Percentiles rank a stretch among this genome's conserved stretches.
Conservation (phyloP, 345 rosid species). For the Salix koriyanagi region DNA sequence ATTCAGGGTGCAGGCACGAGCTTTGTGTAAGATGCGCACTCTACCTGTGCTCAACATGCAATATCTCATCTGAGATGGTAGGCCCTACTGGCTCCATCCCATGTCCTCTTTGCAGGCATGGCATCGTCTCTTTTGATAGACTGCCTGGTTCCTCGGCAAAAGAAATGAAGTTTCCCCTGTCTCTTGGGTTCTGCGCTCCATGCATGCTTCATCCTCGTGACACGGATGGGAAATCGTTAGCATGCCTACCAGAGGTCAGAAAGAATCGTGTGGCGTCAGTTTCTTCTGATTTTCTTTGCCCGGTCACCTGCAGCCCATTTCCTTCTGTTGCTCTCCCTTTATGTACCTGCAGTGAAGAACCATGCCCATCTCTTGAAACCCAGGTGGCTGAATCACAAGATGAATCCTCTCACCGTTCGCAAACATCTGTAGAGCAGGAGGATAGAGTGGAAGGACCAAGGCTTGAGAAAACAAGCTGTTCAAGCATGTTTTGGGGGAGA, state of each 20-base stretch:
- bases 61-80: slow-evolving; percentile 51
- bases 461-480: slow-evolving; percentile 77
- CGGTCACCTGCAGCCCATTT: slow-evolving; percentile 90
- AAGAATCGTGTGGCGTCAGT: slow-evolving; percentile 69
- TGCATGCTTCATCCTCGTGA: slow-evolving; percentile 84
- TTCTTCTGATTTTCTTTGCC: slow-evolving; percentile 80
- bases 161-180: slow-evolving; percentile 57
- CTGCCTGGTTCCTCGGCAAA: slow-evolving; percentile 60
- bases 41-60: slow-evolving; percentile 87
- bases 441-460: slow-evolving; percentile 73
- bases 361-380: slow-evolving; percentile 74
- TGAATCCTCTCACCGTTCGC: slow-evolving; percentile 45
- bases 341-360: slow-evolving; percentile 81
- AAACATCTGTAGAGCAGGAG: slow-evolving; percentile 50
- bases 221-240: slow-evolving; percentile 48
- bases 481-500: slow-evolving; percentile 97
- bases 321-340: slow-evolving; percentile 83
- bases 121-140: slow-evolving; percentile 65
- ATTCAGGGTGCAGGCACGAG: slow-evolving; percentile 89
- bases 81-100: slow-evolving; percentile 88
- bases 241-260: slow-evolving; percentile 53
- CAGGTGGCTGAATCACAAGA: slow-evolving; percentile 48
- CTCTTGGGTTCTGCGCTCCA: slow-evolving; percentile 85
- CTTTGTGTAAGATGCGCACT: slow-evolving; percentile 91
- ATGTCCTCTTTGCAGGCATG: slow-evolving; percentile 93